Conservation (phyloP, 768 basidiomycete species). For the Boletus subcaerulescens region DNA sequence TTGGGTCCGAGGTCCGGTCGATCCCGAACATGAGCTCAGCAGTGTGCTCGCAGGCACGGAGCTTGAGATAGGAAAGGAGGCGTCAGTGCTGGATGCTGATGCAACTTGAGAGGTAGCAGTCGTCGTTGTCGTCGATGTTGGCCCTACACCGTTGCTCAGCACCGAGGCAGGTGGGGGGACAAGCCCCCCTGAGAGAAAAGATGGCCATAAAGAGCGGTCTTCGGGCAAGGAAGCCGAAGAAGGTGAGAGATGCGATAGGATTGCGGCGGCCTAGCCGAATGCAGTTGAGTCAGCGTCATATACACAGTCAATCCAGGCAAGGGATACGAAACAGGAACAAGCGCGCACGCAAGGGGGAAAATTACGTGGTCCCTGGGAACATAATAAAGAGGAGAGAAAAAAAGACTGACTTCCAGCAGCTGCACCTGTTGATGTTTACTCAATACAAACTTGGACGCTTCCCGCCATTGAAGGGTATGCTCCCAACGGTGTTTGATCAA, state of each 20-base stretch:
- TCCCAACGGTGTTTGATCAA: slow-evolving; percentile 99
- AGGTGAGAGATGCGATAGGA: slow-evolving; percentile 83
- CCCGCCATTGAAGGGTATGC: slow-evolving; percentile 94
- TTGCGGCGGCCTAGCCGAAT: slow-evolving; percentile 76
- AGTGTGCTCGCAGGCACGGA: slow-evolving; percentile 45
- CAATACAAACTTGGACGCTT: slow-evolving; percentile 84
- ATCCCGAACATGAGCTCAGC: not conserved
- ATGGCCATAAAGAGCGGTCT: slow-evolving; percentile 91
- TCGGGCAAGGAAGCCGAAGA: slow-evolving; percentile 76
- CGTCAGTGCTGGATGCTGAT: not conserved
- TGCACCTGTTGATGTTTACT: slow-evolving; percentile 98
- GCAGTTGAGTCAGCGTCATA: slow-evolving; percentile 6
- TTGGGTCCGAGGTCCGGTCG: slow-evolving; percentile 56
- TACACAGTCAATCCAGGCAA: not conserved
- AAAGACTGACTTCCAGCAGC: slow-evolving; percentile 69
- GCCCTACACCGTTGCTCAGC: slow-evolving; percentile 8
- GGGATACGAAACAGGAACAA: not conserved
- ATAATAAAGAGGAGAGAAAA: not conserved
- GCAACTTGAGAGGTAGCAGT: slow-evolving; percentile 8
- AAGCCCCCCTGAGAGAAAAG: slow-evolving; percentile 69
- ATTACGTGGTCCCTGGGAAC: not conserved
- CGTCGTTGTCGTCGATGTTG: slow-evolving; percentile 16
- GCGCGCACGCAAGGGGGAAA: not conserved
- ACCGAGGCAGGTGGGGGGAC: slow-evolving; percentile 48
- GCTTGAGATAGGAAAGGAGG: slow-evolving; percentile 39